Evolutionary conservation across 129 eudicot species (phyloP), one percentile per base, ranked within the genome.

Genomic region (Flaveria bidentis): DNA sequence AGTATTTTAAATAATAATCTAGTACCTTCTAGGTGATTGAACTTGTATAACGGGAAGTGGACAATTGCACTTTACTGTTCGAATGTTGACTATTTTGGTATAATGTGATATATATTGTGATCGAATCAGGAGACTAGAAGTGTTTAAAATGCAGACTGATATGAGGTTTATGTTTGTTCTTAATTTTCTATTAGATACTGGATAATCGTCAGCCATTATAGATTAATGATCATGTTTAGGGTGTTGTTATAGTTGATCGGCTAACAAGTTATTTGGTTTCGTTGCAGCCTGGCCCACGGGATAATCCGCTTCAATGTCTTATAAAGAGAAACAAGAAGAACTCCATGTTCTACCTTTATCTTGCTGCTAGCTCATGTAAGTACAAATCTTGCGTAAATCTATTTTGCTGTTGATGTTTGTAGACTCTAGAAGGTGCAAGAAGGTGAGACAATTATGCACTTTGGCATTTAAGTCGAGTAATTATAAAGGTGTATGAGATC

Each of bases 231-330:
- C 30, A 28, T 63, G 58, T 69, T 63, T 62, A 16, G 66, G 52
- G 75, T 72, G 49, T 22, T 73, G 70, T 44, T 73, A 12, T 44
- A 9, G 14, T 46, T 68, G 44, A 67, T 80, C 18, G 39, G 15
- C 52, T 55, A 28, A 80, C 11, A 2, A 74, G 46, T 28, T 78
- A 44, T 55, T 9, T 25, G 20, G 41, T 66, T 57, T 17, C 2
- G 20, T 72, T 84, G 82, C 98, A 94, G 98, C 88, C 97, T 71
- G 98, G 97, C 71, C 96, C 98, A n/a, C 87, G 90, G 66, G 96
- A 89, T 47, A 62, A 67, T 71, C 90, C 96, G 10, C 82, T 82
- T 84, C 98, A 91, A 58, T 94, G 98, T 67, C 85, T 94, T 12
- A 89, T 94, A 72, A 91, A 84, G 81, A 83, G 98, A 44, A 88